Evolutionary conservation across 164 flowering plant genomes (phyloP).

Genomic region (Aristolochia fimbriata): DNA sequence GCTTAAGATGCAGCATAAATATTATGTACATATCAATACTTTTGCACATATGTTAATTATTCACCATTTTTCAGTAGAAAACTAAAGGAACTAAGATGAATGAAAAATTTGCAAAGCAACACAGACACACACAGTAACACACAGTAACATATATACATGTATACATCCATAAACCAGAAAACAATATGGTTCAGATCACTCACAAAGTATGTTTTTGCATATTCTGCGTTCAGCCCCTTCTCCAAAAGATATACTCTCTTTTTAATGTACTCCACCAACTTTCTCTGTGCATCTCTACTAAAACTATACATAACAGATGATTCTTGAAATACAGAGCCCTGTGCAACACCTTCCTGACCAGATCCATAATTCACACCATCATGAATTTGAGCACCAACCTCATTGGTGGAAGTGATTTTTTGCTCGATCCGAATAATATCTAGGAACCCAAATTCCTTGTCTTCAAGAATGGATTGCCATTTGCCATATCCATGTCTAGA

Average conservation of each 20-base stretch:
- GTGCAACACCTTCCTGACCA: slow-evolving; percentile 23
- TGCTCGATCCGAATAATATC: slow-evolving; percentile 77
- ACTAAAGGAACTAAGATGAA: not conserved
- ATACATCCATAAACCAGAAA: not conserved
- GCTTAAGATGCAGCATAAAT: too few species aligned
- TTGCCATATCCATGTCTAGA: slow-evolving; percentile 96
- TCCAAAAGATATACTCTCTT: slow-evolving; percentile 90
- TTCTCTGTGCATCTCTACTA: slow-evolving; percentile 78
- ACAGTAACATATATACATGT: too few species aligned
- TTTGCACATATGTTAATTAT: too few species aligned
- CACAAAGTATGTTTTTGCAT: slow-evolving; percentile 58
- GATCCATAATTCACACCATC: slow-evolving; percentile 26
- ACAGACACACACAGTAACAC: too few species aligned
- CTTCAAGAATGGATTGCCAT: slow-evolving; percentile 98
- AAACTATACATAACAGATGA: slow-evolving; percentile 40
- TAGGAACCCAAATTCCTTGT: slow-evolving; percentile 67
- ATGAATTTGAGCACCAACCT: slow-evolving; percentile 40
- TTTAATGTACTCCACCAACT: slow-evolving; percentile 84
- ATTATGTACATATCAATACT: too few species aligned
- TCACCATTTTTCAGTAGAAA: too few species aligned
- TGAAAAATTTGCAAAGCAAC: not conserved
- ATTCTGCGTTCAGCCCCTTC: slow-evolving; percentile 71
- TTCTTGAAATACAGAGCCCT: slow-evolving; percentile 39
- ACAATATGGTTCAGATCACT: slow-evolving; percentile 19
- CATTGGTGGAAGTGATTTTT: slow-evolving; percentile 56